phyloP scores from a whole-genome alignment of 148 eudicot species.

The Tetragonia tetragonoides region DNA sequence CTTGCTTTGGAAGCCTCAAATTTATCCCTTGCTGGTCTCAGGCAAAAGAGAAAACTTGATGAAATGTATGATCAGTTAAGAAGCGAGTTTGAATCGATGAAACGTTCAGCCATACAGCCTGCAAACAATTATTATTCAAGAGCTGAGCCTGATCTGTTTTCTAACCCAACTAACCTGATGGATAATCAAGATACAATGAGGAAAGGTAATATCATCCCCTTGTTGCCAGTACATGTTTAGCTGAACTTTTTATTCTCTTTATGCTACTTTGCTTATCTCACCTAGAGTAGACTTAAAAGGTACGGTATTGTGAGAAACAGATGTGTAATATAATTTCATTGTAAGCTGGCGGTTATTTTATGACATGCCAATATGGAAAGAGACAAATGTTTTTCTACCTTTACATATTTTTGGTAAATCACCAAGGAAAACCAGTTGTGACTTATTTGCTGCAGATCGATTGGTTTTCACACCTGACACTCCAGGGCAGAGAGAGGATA shows the following conservation, averaged over 20 bases:
- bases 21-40: slow-evolving; percentile 31
- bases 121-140: slow-evolving; percentile 65
- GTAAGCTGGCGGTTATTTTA: background rate
- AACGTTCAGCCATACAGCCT: slow-evolving; percentile 84
- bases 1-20: slow-evolving; percentile 16
- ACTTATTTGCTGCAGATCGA: slow-evolving; percentile 87
- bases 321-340: background rate
- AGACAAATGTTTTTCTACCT: slow-evolving; percentile 6
- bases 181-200: slow-evolving; percentile 67
- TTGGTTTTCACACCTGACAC: slow-evolving; percentile 82
- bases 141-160: slow-evolving; percentile 70
- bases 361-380: background rate
- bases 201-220: slow-evolving; percentile 53
- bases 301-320: background rate
- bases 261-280: background rate
- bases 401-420: slow-evolving; percentile 5
- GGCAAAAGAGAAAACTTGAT: slow-evolving; percentile 94
- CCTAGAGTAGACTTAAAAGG: background rate
- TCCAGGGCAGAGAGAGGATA: slow-evolving; percentile 88
- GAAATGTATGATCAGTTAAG: slow-evolving; percentile 97
- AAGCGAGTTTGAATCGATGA: slow-evolving; percentile 70
- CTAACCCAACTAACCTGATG: slow-evolving; percentile 67
- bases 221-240: background rate
- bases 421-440: slow-evolving; percentile 54
- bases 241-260: background rate